A percentile compares a stretch with the other conserved stretches of the same genome.
phyloP scores from a whole-genome alignment of 176 grass and related monocot genomes.

The Carex cristatella region DNA sequence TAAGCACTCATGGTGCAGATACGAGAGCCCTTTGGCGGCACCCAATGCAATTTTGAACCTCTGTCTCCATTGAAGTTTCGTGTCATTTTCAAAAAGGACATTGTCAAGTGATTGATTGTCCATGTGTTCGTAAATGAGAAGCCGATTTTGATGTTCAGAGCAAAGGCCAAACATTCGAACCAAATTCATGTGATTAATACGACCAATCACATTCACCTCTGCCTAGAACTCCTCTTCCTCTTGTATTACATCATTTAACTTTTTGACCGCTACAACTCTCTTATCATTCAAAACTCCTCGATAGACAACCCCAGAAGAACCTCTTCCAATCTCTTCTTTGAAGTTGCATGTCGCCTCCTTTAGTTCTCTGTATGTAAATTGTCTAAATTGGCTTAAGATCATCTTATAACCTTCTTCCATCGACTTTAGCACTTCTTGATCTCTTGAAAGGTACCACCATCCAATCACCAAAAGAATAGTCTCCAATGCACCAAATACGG shows the following conservation, averaged over 20 bases:
- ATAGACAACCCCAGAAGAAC: constrained; percentile 53
- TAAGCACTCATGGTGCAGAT: constrained; percentile 79
- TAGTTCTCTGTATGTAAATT: constrained; percentile 50
- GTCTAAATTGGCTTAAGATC: constrained; percentile 53
- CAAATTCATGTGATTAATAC: constrained; percentile 67
- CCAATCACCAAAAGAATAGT: constrained; percentile 40
- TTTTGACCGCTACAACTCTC: constrained; percentile 54
- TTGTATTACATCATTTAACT: constrained; percentile 36
- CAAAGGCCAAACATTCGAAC: constrained; percentile 56
- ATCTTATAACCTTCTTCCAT: constrained; percentile 53
- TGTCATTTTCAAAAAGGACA: constrained; percentile 43
- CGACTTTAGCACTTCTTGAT: constrained; percentile 34
- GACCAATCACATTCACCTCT: constrained; percentile 49
- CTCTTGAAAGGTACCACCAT: constrained; percentile 60
- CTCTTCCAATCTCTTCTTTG: constrained; percentile 77
- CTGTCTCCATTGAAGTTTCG: constrained; percentile 43
- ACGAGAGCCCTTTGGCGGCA: constrained; percentile 49
- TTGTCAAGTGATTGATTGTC: constrained; percentile 63
- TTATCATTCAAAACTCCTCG: constrained; percentile 55
- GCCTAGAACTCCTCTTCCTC: constrained; percentile 52
- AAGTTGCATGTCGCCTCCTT: constrained; percentile 49
- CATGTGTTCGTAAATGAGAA: constrained; percentile 59
- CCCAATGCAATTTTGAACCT: constrained; percentile 69
- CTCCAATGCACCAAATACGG: constrained; percentile 38
- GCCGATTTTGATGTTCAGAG: constrained; percentile 29